Percentiles rank a stretch among this genome's conserved stretches.
These are phyloP conservation scores for Botrytis paeoniae DNA, from an alignment of 2,329 filamentous ascomycete genomes.

Conservation along the genomic window DNA sequence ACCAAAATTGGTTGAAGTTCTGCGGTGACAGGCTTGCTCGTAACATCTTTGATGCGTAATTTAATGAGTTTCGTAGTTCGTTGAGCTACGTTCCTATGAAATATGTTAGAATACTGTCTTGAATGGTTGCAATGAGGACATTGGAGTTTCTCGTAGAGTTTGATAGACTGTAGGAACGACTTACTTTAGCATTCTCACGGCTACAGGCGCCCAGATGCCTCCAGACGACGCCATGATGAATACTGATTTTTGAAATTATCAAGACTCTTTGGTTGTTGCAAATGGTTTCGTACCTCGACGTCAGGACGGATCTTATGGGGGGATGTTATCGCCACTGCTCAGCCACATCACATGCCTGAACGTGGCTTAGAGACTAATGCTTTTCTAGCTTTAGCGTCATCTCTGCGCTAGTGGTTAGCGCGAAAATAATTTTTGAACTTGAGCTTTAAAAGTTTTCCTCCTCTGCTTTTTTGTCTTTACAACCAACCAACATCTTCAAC, in stretches of 20 bases:
- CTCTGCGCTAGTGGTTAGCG: not conserved
- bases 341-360: constrained; percentile 8
- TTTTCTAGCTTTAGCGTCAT: not conserved
- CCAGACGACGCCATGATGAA: constrained; percentile 34
- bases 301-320: constrained; percentile 12
- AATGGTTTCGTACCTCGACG: not conserved
- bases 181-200: constrained; percentile 37
- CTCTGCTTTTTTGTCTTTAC: not conserved
- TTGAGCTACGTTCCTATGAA: constrained; percentile 45
- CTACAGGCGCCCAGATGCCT: constrained; percentile 37
- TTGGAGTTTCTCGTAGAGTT: not conserved
- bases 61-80: constrained; percentile 46
- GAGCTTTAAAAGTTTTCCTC: constrained; percentile 15
- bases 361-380: not conserved
- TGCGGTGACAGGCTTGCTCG: constrained; percentile 43
- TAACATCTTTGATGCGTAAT: constrained; percentile 42
- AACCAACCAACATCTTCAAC: not conserved
- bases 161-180: constrained; percentile 14
- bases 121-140: not conserved
- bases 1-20: constrained; percentile 59
- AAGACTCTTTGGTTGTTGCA: not conserved
- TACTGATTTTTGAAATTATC: constrained; percentile 13
- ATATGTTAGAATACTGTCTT: constrained; percentile 26
- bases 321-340: constrained; percentile 15
- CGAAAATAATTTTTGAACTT: constrained; percentile 13